Evolutionary conservation across 768 basidiomycete genomes (phyloP), one percentile per base, ranked within the genome.

Genomic region (Tricholoma sp.): DNA sequence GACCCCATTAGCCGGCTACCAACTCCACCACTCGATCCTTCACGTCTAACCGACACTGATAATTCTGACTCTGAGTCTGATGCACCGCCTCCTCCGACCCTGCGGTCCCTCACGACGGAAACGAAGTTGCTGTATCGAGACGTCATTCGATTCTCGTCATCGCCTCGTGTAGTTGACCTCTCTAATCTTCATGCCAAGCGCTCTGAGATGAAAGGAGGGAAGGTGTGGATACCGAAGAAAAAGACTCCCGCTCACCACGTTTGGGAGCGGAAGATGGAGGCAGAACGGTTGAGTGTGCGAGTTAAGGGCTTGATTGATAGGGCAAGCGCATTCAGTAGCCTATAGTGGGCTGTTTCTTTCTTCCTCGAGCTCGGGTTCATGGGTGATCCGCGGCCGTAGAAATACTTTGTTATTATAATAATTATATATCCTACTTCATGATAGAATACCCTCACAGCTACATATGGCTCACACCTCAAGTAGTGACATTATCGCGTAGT

Each of bases 41-140:
- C 88, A 13, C 76, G 77, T 1, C 65, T 76, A 12, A 88, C 88
- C 0, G 90, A 91, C 65, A 80, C 88, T 11, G 85, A 86, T 12
- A 84, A 85, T 28, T 76, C 78, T 6, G 87, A 84, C 31, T 76
- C 78, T 6, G 87, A 84, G 50, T 66, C 70, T 0, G 79, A 78
- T 31, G 61, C 65, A n/a, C 61, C 66, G 2, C 68, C 73, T 3
- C 66, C 78, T 17, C 81, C 78, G 28, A 84, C 83, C 2, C 66
- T 91, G 13, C 84, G 84, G 37, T 80, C 88, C 0, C 76, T 98
- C 44, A 75, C 85, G 1, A 88, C 85, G 0, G 92, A 97, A 68
- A 89, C 90, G 1, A 96, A 91, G 70, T 68, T 87, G 41, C 76
- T 99, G 17, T 94, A 91, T 65, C 83, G 89, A n/a, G 91, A 96